phyloP scores from a whole-genome alignment of 805 yeast species.

The Dipodascus albidus region DNA sequence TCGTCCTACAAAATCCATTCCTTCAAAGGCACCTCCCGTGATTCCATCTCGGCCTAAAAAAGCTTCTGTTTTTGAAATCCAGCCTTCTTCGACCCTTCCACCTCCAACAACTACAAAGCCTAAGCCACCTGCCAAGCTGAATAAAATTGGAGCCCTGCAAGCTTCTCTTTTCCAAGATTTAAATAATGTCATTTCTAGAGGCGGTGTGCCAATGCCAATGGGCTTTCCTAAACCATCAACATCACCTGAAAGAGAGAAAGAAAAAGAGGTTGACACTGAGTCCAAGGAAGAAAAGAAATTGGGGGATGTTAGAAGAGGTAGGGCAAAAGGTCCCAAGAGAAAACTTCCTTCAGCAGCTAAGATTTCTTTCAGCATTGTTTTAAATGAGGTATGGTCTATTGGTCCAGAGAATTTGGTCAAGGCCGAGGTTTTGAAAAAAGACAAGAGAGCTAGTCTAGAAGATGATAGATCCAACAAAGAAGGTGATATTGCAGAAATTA shows the following conservation, averaged over 20 bases:
- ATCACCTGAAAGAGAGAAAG: conserved; percentile 6
- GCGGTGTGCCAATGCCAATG: conserved; percentile 14
- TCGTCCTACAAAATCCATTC: background rate
- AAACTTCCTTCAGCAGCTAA: conserved; percentile 23
- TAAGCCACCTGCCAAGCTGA: conserved; percentile 13
- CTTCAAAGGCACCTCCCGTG: conserved; percentile 4
- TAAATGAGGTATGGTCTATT: conserved; percentile 12
- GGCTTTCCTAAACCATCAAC: conserved; percentile 4
- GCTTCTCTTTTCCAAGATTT: conserved; percentile 17
- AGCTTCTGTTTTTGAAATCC: background rate
- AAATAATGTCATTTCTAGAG: conserved; percentile 13
- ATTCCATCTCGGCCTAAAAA: conserved; percentile 3
- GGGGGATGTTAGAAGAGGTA: conserved; percentile 11
- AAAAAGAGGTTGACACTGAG: background rate
- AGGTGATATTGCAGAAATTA: too few species aligned
- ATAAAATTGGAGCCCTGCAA: conserved; percentile 15
- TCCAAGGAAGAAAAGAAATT: background rate
- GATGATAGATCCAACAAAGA: background rate
- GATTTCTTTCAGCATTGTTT: conserved; percentile 12
- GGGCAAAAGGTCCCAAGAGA: conserved; percentile 22
- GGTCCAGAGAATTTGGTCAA: background rate
- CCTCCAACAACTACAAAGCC: conserved; percentile 11
- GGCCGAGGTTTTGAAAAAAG: background rate
- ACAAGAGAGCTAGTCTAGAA: background rate
- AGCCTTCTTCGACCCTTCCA: background rate